Conservation (phyloP, 306 rosid genomes). For the Cucurbita ficifolia region DNA sequence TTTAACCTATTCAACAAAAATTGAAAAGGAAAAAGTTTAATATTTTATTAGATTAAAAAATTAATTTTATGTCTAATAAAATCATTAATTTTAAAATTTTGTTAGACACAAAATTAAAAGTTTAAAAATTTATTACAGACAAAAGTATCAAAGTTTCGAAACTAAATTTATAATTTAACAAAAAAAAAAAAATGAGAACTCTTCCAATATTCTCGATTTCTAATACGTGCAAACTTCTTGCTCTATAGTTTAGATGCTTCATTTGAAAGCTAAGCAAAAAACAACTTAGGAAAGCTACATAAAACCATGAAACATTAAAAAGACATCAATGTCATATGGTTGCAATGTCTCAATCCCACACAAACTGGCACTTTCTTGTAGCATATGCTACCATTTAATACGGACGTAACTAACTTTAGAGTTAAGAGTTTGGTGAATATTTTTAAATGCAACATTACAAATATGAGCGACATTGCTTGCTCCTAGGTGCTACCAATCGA, state of each 20-base stretch:
- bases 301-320: neutral
- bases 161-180: neutral
- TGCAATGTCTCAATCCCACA: neutral
- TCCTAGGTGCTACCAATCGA: neutral
- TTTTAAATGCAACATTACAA: neutral
- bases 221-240: neutral
- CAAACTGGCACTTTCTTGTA: neutral
- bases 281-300: neutral
- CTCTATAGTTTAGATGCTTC: neutral
- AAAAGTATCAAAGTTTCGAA: neutral
- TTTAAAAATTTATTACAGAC: no score
- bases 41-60: no score
- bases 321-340: neutral
- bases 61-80: no score
- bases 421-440: conserved; percentile 1
- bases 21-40: no score
- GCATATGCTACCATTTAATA: neutral
- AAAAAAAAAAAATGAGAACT: no score
- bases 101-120: neutral
- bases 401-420: neutral
- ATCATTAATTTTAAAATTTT: no score
- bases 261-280: neutral
- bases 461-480: neutral
- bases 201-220: neutral
- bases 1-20: no score